Percentiles rank a stretch among this genome's conserved stretches.
phyloP scores from a whole-genome alignment of 2,329 filamentous ascomycete genomes.

The Epichloe elymi region DNA sequence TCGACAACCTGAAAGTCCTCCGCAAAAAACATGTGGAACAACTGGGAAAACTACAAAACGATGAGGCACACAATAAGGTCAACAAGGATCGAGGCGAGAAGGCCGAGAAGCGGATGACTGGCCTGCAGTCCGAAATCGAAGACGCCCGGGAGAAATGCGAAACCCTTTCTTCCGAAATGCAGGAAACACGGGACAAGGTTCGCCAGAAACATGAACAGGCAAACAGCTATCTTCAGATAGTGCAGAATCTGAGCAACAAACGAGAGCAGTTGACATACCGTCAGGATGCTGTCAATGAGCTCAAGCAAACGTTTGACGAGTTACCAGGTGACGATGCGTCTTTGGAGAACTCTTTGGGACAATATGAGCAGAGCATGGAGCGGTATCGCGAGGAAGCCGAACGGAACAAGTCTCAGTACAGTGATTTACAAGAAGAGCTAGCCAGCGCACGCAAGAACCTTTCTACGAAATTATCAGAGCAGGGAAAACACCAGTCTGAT shows the following conservation, averaged over 20 bases:
- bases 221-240: conserved; percentile 59
- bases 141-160: conserved; percentile 44
- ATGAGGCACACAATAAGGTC: conserved; percentile 64
- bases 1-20: conserved; percentile 83
- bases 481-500: conserved; percentile 71
- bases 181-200: conserved; percentile 42
- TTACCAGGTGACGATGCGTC: conserved; percentile 66
- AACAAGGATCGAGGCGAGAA: conserved; percentile 77
- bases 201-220: conserved; percentile 59
- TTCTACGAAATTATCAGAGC: conserved; percentile 45
- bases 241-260: conserved; percentile 65
- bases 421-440: conserved; percentile 44
- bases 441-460: conserved; percentile 30
- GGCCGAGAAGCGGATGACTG: conserved; percentile 50
- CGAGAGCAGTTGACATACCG: conserved; percentile 59
- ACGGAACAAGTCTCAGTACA: conserved; percentile 49
- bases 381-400: conserved; percentile 52
- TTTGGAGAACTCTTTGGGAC: conserved; percentile 55
- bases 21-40: conserved; percentile 78
- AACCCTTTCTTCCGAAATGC: conserved; percentile 45
- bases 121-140: conserved; percentile 55
- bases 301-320: conserved; percentile 61
- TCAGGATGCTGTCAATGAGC: conserved; percentile 54
- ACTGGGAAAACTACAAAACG: conserved; percentile 56
- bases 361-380: conserved; percentile 65